Base-by-base conservation (phyloP, 257 asterid species). In the Verbascum thapsus region DNA sequence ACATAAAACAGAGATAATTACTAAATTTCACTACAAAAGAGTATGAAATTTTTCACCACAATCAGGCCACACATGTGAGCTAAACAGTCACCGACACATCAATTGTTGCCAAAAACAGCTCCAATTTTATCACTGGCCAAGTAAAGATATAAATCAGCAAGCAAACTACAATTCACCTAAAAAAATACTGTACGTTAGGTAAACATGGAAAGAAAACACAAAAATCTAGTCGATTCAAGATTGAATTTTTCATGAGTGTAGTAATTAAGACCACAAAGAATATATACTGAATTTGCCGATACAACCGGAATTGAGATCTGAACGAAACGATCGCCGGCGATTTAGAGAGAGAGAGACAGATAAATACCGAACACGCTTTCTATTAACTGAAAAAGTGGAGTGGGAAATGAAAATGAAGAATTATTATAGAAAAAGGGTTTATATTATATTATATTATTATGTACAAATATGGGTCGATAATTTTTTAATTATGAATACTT, bases 301-400 rank as follows among this genome's bases (percentile, higher is more conserved):
- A 8, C 30, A 34, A 55, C 3, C 18, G 61, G 61, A 55, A 43
- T 3, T 53, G 59, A 9, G 45, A 55, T 34, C 15, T 55, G 61
- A 32, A 42, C 71, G 35, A 44, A 42, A 39, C 16, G 3, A 23
- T 65, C 54, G 44, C 71, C 62, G 54, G 35, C 53, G 63, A 65
- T 65, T 65, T 65, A 65, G 71, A 63, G 66, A 16, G 0, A 11
- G 10, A 55, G 7, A 19, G 67, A 10, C 57, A 61, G 57, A 61
- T 42, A 47, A 47, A 13, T 22, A 7, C 15, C 10, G 50, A 6
- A 57, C 63, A 40, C 50, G 49, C 37, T 53, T 39, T 39, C 32
- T 39, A 11, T 3, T 51, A 51, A 51, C 57, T 23, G 10, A 49
- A 49, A 49, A 17, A 49, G 54, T 19, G 3, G 34, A 26, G 32